A percentile compares a stretch with the other conserved stretches of the same genome.
Evolutionary conservation across 2,329 filamentous ascomycete genomes (phyloP).

Genomic region (Talaromyces sp.): DNA sequence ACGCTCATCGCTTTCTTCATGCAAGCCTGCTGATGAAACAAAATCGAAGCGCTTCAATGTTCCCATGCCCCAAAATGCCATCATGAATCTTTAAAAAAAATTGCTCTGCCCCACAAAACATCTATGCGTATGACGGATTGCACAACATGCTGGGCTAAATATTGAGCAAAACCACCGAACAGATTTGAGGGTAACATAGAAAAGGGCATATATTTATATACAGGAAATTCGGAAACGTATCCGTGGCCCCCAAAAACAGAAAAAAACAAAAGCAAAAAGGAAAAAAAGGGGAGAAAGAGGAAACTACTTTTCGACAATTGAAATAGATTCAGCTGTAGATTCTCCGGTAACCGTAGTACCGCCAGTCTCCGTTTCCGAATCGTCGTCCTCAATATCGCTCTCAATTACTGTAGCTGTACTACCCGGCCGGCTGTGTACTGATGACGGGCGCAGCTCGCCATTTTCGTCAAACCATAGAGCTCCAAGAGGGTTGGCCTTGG

Average conservation of each 20-base stretch:
- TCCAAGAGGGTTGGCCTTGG: slow-evolving; percentile 19
- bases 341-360: slow-evolving; percentile 15
- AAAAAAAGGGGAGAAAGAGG: neutral
- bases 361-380: slow-evolving; percentile 14
- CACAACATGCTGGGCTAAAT: neutral
- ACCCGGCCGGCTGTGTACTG: neutral
- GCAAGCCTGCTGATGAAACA: slow-evolving; percentile 1
- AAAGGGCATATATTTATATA: neutral
- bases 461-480: slow-evolving; percentile 18
- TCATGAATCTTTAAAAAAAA: neutral
- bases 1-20: neutral
- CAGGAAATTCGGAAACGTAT: neutral
- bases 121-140: too few species aligned
- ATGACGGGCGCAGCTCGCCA: slow-evolving; percentile 13
- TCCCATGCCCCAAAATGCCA: neutral
- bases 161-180: neutral
- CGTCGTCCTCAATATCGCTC: slow-evolving; percentile 6
- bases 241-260: neutral
- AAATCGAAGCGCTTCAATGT: neutral
- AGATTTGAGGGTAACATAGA: neutral
- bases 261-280: too few species aligned
- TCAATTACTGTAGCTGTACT: slow-evolving; percentile 8
- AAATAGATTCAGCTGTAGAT: neutral
- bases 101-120: neutral
- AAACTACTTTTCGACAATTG: neutral